phyloP scores from a whole-genome alignment of 371 early-diverging fungal species.

The Synchytrium microbalum region DNA sequence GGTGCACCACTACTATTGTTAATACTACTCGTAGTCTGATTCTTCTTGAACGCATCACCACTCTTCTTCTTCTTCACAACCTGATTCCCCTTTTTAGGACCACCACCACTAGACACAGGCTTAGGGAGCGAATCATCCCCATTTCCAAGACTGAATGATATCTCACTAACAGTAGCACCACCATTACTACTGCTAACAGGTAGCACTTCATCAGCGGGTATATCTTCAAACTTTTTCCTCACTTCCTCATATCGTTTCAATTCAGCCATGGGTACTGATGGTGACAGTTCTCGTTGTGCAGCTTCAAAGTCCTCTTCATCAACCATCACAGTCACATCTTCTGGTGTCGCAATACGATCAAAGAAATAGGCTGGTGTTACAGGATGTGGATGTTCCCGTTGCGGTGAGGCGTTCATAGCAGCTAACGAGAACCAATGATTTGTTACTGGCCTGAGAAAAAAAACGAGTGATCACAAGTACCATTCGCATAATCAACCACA shows the following conservation, averaged over 20 bases:
- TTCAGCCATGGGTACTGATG: slow-evolving; percentile 82
- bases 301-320: slow-evolving; percentile 69
- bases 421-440: slow-evolving; percentile 7
- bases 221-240: slow-evolving; percentile 44
- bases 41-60: too few relatives aligned
- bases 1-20: too few relatives aligned
- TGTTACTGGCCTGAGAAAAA: neutral
- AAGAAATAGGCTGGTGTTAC: slow-evolving; percentile 77
- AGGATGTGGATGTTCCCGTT: slow-evolving; percentile 29
- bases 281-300: slow-evolving; percentile 78
- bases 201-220: too few relatives aligned
- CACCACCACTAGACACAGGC: too few relatives aligned
- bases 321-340: slow-evolving; percentile 55
- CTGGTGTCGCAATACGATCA: slow-evolving; percentile 60
- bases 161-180: too few relatives aligned
- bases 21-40: too few relatives aligned
- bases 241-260: slow-evolving; percentile 78
- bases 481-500: slow-evolving; percentile 2
- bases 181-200: too few relatives aligned
- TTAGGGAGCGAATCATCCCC: too few relatives aligned
- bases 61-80: too few relatives aligned
- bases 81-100: too few relatives aligned
- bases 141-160: too few relatives aligned
- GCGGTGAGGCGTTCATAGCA: slow-evolving; percentile 16
- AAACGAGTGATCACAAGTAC: neutral